Conservation (phyloP, 768 basidiomycete species). For the Erythrobasidium yunnanense region DNA sequence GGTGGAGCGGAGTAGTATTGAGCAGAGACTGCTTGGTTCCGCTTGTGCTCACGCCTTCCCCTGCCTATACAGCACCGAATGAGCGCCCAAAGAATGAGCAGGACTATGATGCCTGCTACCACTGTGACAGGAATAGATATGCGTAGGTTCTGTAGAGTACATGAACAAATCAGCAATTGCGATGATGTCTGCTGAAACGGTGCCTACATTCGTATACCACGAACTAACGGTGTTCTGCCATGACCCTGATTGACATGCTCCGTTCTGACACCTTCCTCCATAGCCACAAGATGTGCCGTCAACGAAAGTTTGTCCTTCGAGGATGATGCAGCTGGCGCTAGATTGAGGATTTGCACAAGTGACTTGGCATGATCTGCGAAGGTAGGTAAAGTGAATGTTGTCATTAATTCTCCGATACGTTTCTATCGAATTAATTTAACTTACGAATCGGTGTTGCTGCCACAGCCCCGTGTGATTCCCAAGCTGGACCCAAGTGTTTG, state of each 20-base stretch:
- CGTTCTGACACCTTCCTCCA: slow-evolving; percentile 59
- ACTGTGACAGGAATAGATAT: slow-evolving; percentile 70
- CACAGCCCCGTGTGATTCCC: slow-evolving; percentile 24
- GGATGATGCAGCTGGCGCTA: slow-evolving; percentile 55
- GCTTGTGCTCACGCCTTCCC: slow-evolving; percentile 22
- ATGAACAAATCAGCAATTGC: neutral
- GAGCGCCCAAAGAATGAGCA: slow-evolving; percentile 52
- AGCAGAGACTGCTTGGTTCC: neutral
- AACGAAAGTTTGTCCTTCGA: slow-evolving; percentile 57
- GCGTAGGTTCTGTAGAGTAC: slow-evolving; percentile 59
- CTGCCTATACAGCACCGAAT: slow-evolving; percentile 34
- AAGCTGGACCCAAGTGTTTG: slow-evolving; percentile 26
- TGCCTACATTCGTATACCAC: slow-evolving; percentile 30
- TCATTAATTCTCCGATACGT: neutral
- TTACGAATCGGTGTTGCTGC: slow-evolving; percentile 50
- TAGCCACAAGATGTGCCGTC: slow-evolving; percentile 76
- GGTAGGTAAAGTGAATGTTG: neutral
- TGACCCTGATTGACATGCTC: slow-evolving; percentile 54
- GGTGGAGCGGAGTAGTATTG: neutral
- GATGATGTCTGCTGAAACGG: neutral
- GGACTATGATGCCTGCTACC: slow-evolving; percentile 54
- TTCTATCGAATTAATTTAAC: neutral
- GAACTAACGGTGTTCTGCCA: slow-evolving; percentile 53
- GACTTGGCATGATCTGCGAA: slow-evolving; percentile 54
- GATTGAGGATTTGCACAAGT: slow-evolving; percentile 63